Evolutionary conservation across 305 asterid genomes (phyloP).

Genomic region (Nicotiana rustica): DNA sequence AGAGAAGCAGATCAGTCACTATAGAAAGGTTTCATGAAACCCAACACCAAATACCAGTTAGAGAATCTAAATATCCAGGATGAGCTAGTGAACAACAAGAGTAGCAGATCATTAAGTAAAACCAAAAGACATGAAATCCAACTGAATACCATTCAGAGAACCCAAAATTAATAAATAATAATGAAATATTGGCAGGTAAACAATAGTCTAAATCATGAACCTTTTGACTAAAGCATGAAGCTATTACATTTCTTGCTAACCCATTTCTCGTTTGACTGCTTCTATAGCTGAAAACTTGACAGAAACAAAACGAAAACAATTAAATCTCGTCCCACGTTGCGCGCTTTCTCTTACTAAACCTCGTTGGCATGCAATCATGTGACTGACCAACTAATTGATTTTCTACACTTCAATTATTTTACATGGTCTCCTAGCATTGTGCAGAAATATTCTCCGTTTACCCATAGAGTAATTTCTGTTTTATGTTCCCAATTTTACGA

Average conservation of each 20-base stretch:
- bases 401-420: neutral
- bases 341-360: neutral
- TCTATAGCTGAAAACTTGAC: neutral
- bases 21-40: neutral
- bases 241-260: neutral
- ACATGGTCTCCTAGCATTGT: neutral
- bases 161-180: conserved; percentile 3
- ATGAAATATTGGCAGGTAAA: neutral
- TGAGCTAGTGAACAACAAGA: conserved; percentile 9
- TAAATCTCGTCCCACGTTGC: conserved; percentile 21
- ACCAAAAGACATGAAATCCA: neutral
- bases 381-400: conserved; percentile 19
- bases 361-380: neutral
- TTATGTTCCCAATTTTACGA: neutral
- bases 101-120: conserved; percentile 14
- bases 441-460: neutral
- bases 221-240: conserved; percentile 8
- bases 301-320: conserved; percentile 19
- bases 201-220: conserved; percentile 19
- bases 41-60: conserved; percentile 19
- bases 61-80: neutral
- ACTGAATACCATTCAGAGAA: neutral
- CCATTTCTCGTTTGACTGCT: neutral
- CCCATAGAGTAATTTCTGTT: neutral
- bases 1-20: conserved; percentile 31